Base-by-base conservation (phyloP, 768 basidiomycete genomes). In the Lactifluus piperatus region DNA sequence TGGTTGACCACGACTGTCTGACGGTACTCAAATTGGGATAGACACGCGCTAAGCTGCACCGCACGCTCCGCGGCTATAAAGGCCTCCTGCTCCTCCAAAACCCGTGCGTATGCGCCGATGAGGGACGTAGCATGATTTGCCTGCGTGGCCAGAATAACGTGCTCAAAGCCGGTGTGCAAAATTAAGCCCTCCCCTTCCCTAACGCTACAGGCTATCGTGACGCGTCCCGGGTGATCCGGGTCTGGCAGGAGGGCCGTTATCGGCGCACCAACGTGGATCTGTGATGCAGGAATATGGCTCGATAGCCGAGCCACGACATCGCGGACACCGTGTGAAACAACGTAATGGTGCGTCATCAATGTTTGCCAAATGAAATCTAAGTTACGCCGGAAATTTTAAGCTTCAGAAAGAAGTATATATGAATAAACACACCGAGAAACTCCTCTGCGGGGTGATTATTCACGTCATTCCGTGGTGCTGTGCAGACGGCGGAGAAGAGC, bases 71-170 rank as follows among this genome's bases (percentile, higher is more conserved):
- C 60, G 54, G 41, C 53, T 16, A 8, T 45, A 41, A 26, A 46
- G 13, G 48, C 44, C 45, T 16, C 18, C 10, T n/a, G 49, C 43
- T 47, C 29, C 1, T 73, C 70, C 2, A 83, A 68, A 13, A 76
- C 73, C 14, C 73, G 60, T 2, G 71, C 68, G 62, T 82, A 84
- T 0, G 75, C 74, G 0, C 71, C 68, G 14, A 90, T 70, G 5
- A 90, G 71, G 5, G 76, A 74, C 14, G 74, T 70, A 14, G 85
- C 86, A 29, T 81, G 79, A 49, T 80, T 80, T 6, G 88, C 88
- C 68, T 89, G 87, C 0, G 88, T 90, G 5, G 85, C 88, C 50
- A 90, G 75, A 6, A 90, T 71, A 57, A 92, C 71, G 66, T 86
- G 83, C 50, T 81, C 77, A 65, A 89, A 89, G 7, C 81, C 83